Evolutionary conservation across 1,284 basidiomycete species (phyloP), one percentile per base, ranked within the genome.

Genomic region (Crepidotus sp.): DNA sequence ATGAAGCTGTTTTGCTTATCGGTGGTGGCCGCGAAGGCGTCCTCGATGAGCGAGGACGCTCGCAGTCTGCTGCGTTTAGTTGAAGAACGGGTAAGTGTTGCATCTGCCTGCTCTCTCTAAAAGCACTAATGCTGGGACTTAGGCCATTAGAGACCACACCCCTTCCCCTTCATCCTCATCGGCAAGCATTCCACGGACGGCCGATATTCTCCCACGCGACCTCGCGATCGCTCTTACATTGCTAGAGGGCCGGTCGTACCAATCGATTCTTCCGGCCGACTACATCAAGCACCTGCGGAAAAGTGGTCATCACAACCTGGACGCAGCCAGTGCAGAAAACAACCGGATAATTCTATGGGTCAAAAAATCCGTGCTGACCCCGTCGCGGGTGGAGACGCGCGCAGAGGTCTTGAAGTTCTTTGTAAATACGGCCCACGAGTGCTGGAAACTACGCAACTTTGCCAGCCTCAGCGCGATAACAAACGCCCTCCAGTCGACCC

Each of bases 301-400:
- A 9, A 18, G 41, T 11, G 45, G 35, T 3, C n/a, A 11, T 7
- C 37, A 41, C 27, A 37, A 31, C 17, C 39, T 46, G 4, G 35
- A 46, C 10, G 34, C 27, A 8, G 39, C 45, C 15, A 9, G 39
- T 6, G 14, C 15, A 5, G 22, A 37, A 10, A 68, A 67, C 45
- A 67, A 67, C 51, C 62, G 63, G 45, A 61, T 73, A 36, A 55
- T 65, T 11, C 55, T 63, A 17, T 73, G 68, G 67, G 64, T 71
- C 8, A 68, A 69, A 50, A 61, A 63, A 43, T 66, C 62, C 0
- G 57, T 69, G 15, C 50, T 70, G 15, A 61, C 64, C 31, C 63
- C 60, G 30, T 63, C 67, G 26, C 54, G 59, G 7, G 58, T 66
- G 15, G 57, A 64, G 35, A 45, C 54, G 13, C 58, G 71, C 7